Conservation (phyloP, 306 rosid genomes). For the Bauhinia variegata region DNA sequence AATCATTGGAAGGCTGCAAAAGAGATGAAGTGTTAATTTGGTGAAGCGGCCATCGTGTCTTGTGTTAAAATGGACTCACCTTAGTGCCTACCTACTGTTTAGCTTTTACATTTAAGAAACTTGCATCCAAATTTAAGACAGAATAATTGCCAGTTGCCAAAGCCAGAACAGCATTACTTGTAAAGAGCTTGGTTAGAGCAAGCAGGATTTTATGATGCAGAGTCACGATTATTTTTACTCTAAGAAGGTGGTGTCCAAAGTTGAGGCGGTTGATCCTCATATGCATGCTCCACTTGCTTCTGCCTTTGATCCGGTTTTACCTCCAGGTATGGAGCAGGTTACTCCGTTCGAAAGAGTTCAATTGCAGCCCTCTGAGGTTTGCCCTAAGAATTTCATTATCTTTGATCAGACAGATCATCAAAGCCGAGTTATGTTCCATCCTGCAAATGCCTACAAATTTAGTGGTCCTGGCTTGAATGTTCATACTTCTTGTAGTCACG, state of each 20-base stretch:
- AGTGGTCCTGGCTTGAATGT: conserved; percentile 55
- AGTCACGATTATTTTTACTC: conserved; percentile 63
- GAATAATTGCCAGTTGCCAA: conserved; percentile 50
- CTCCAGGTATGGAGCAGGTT: conserved; percentile 58
- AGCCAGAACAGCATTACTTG: conserved; percentile 42
- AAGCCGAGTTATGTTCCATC: conserved; percentile 82
- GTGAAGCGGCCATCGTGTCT: conserved; percentile 44
- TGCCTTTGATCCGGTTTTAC: conserved; percentile 53
- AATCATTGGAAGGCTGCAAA: conserved; percentile 52
- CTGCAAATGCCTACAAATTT: conserved; percentile 70
- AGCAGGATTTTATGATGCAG: conserved; percentile 60
- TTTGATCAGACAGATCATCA: conserved; percentile 83
- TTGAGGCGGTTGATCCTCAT: conserved; percentile 55
- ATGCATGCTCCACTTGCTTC: conserved; percentile 66
- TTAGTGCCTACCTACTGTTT: conserved; percentile 44
- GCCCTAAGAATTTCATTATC: conserved; percentile 86
- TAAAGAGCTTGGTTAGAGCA: conserved; percentile 35
- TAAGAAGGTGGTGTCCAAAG: conserved; percentile 47
- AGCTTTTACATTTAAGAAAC: conserved; percentile 52
- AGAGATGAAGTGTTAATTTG: conserved; percentile 52
- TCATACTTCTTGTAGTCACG: conserved; percentile 51
- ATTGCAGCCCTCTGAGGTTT: conserved; percentile 76
- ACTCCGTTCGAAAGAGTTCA: conserved; percentile 70
- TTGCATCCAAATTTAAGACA: conserved; percentile 42
- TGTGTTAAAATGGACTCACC: conserved; percentile 53